phyloP scores from a whole-genome alignment of 139 green algal species.

The Astrephomene gubernaculifera region DNA sequence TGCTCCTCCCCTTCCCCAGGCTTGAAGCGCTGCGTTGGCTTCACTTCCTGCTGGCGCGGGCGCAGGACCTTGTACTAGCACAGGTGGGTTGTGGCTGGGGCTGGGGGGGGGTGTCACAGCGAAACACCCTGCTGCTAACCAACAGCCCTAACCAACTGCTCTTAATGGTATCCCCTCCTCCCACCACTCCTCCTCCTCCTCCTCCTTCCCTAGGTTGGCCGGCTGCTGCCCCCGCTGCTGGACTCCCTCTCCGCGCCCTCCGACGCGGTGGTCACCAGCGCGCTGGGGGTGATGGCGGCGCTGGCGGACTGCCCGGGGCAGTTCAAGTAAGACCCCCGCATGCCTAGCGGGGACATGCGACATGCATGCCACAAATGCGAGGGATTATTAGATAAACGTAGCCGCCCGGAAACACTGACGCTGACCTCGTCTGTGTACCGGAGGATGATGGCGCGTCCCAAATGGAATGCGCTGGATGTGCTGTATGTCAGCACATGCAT shows the following conservation, averaged over 20 bases:
- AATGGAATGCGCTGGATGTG: too few relatives aligned
- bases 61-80: constrained; percentile 60
- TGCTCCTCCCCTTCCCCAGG: too few relatives aligned
- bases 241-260: constrained; percentile 30
- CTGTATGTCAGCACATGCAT: too few relatives aligned
- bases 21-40: constrained; percentile 89
- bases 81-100: constrained; percentile 45
- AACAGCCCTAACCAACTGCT: too few relatives aligned
- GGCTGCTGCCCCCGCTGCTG: constrained; percentile 34
- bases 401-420: too few relatives aligned
- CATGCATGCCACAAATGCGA: too few relatives aligned
- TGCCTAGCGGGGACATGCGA: too few relatives aligned
- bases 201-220: neutral
- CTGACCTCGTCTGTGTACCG: too few relatives aligned
- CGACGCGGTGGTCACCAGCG: constrained; percentile 53
- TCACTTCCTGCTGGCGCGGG: constrained; percentile 55
- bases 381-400: too few relatives aligned
- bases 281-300: constrained; percentile 68
- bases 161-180: neutral
- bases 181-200: neutral
- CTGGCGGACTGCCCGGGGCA: constrained; percentile 68
- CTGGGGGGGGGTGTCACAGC: neutral
- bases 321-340: constrained; percentile 54
- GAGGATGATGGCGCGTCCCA: too few relatives aligned
- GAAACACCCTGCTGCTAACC: neutral